A percentile compares a stretch with the other conserved stretches of the same genome.
These are phyloP conservation scores for Boletus vermiculosoides DNA, from an alignment of 768 basidiomycete species.

Conservation along the genomic window DNA sequence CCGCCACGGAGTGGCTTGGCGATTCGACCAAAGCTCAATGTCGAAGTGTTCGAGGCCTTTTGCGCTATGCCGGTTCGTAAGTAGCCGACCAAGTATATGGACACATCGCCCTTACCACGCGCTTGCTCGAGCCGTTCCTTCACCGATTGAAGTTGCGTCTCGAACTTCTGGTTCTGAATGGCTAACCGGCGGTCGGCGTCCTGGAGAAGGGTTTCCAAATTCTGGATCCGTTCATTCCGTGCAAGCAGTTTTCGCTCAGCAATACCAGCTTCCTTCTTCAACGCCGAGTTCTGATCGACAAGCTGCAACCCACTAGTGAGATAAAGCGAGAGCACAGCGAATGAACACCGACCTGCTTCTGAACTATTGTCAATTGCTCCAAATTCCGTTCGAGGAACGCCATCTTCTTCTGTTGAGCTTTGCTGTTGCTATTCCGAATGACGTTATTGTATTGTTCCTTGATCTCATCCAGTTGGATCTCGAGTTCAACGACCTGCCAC, in stretches of 20 bases:
- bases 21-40: slow-evolving; percentile 88
- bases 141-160: slow-evolving; percentile 87
- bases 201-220: slow-evolving; percentile 87
- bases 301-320: slow-evolving; percentile 53
- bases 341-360: slow-evolving; percentile 77
- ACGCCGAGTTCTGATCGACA: slow-evolving; percentile 94
- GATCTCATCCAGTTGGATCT: slow-evolving; percentile 98
- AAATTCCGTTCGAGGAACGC: slow-evolving; percentile 96
- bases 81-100: slow-evolving; percentile 12
- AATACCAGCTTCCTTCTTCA: slow-evolving; percentile 97
- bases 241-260: slow-evolving; percentile 96
- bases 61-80: slow-evolving; percentile 53
- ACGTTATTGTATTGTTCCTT: slow-evolving; percentile 99
- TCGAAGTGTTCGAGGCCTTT: slow-evolving; percentile 67
- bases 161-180: slow-evolving; percentile 95
- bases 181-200: slow-evolving; percentile 91
- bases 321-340: neutral
- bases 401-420: slow-evolving; percentile 99
- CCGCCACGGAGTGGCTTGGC: slow-evolving; percentile 96
- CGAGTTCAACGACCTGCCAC: slow-evolving; percentile 91
- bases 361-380: slow-evolving; percentile 91
- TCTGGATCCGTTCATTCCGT: slow-evolving; percentile 96
- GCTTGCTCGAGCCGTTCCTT: slow-evolving; percentile 92
- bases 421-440: slow-evolving; percentile 96
- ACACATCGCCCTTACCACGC: slow-evolving; percentile 58